Base-by-base conservation (phyloP, 768 basidiomycete genomes). In the Leucosporidium scottii region DNA sequence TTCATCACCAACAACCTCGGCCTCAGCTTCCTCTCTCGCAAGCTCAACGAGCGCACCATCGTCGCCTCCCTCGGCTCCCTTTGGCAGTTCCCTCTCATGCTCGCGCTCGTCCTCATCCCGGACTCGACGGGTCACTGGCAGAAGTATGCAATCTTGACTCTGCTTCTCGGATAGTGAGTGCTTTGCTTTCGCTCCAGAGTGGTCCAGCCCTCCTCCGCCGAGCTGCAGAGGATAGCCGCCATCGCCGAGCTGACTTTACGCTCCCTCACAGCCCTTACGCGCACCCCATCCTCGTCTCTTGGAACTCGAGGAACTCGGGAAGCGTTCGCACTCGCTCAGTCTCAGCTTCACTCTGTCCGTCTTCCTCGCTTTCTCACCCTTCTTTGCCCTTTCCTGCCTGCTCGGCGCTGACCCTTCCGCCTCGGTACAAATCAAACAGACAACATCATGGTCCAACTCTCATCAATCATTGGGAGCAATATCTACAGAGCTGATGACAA, bases 291-390 rank as follows among this genome's bases (percentile, higher is more conserved):
- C 79, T 78, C 54, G 79, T 78, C 17, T 71, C 74, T 3, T 80
- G 79, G 78, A 59, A 61, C 0, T 75, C 73, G 18, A 49, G 76
- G 27, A 78, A 79, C 61, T 67, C 77, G 0, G 78, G 77, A 0
- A 71, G 67, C 7, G 78, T 80, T 1, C 69, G 76, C n/a, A 77
- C 71, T 7, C 66, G 79, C 25, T 78, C 79, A 3, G 75, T 80
- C 7, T 76, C 77, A 0, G 76, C 77, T 78, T 34, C 34, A 4
- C 4, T 34, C 10, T 34, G 34, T 34, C 4, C 10, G 34, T 34
- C 34, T 34, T 4, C 5, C 34, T 10, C 34, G 4, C 34, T 34
- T 34, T 34, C 5, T 34, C 34, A 4, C 34, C 10, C 10, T 34
- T 34, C 34, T 34, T 10, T 10, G 34, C 34, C 34, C 34, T 10